Evolutionary conservation across 768 basidiomycete species (phyloP), one percentile per base, ranked within the genome.

Genomic region (Thelephora aurantiotincta): DNA sequence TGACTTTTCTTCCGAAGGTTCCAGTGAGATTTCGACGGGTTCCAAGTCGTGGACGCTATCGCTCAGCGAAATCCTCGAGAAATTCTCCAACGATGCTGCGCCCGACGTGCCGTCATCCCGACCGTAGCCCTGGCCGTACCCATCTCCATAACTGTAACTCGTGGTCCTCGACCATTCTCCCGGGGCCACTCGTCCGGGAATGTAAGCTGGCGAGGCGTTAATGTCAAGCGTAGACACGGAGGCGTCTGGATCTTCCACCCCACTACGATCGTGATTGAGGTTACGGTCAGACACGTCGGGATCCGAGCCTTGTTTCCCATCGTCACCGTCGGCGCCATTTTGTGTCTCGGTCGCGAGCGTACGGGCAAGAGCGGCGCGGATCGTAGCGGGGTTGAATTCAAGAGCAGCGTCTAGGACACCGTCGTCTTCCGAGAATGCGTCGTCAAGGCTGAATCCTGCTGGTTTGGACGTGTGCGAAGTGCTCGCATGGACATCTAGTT

Each of bases 391-490:
- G 14, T 68, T 75, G 66, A 87, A 82, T 35, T 75, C 68, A 57
- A 71, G 68, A 1, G 61, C 57, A 6, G 65, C 53, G 48, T 73
- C 71, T 35, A 67, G 63, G 9, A 30, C 26, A 49, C 76, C 76
- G 7, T 78, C 76, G 9, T 60, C 66, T 43, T 78, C 77, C 1
- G 71, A 70, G 61, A 87, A 87, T 12, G 80, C 78, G 58, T 87
- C 85, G 63, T 86, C 82, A 34, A 55, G 47, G 42, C 33, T 47
- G 33, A 53, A 47, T 20, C 26, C 11, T 23, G 42, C 38, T 20
- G 49, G 49, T 30, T 30, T 9, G 26, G 26, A 30, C 5, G 9
- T 4, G 26, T 30, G 26, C 26, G 26, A 30, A 9, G 9, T 9
- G 26, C 9, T 9, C 26, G 4, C 26, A 9, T 30, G 26, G 9